These are phyloP conservation scores for Podaxis sp. DNA, from an alignment of 768 basidiomycete genomes.

Conservation along the genomic window DNA sequence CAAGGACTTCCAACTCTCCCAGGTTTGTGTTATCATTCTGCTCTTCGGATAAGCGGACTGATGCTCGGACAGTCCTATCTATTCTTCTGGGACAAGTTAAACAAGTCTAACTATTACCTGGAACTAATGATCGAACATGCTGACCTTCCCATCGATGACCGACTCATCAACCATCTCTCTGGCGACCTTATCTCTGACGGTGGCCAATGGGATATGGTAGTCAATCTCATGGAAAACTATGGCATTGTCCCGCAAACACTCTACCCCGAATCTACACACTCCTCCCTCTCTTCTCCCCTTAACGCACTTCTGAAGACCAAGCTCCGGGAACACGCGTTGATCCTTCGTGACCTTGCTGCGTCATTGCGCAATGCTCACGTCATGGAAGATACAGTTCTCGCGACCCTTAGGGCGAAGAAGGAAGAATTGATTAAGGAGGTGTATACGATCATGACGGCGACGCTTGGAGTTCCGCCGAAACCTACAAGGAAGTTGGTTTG, in stretches of 20 bases:
- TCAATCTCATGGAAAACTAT: conserved; percentile 63
- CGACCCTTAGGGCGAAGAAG: conserved; percentile 76
- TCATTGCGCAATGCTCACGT: conserved; percentile 51
- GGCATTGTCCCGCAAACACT: conserved; percentile 83
- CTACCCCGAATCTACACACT: conserved; percentile 85
- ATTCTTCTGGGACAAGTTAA: conserved; percentile 96
- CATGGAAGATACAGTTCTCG: conserved; percentile 45
- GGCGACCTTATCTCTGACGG: conserved; percentile 84
- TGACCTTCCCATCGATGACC: conserved; percentile 77
- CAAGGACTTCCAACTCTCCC: conserved; percentile 88
- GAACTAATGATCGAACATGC: conserved; percentile 84
- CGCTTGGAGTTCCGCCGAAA: conserved; percentile 82
- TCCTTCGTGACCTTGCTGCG: conserved; percentile 64
- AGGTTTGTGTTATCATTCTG: conserved; percentile 42
- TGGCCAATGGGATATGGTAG: conserved; percentile 94
- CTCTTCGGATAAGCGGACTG: not conserved
- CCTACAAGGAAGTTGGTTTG: conserved; percentile 74
- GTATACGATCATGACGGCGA: conserved; percentile 81
- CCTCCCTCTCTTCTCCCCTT: conserved; percentile 68
- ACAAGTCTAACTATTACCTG: conserved; percentile 91
- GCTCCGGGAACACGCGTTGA: conserved; percentile 86
- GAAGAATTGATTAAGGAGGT: conserved; percentile 82
- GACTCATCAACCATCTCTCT: conserved; percentile 77
- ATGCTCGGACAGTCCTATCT: conserved; percentile 63
- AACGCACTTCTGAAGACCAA: conserved; percentile 85